Evolutionary conservation across 352 stramenopile species (phyloP).

Genomic region (Phytophthora multivora): DNA sequence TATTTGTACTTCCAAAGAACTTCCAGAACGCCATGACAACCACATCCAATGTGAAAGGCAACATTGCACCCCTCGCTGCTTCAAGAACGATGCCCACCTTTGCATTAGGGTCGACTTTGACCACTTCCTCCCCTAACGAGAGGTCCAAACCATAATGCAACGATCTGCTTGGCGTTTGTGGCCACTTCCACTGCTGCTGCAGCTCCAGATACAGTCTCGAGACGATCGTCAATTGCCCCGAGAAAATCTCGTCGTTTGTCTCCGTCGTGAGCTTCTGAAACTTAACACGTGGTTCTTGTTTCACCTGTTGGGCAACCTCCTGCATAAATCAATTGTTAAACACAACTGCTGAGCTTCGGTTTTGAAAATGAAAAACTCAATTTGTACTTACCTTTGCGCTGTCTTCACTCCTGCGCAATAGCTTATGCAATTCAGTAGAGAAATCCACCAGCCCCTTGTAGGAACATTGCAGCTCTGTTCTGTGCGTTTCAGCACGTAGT

Average conservation of each 20-base stretch:
- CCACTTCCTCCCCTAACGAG: background rate
- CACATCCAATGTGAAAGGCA: constrained; percentile 11
- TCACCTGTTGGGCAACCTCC: background rate
- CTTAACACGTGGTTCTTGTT: background rate
- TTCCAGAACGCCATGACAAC: constrained; percentile 8
- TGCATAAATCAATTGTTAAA: background rate
- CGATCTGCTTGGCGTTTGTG: background rate
- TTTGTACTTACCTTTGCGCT: background rate
- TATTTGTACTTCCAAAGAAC: background rate
- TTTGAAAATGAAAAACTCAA: too few species aligned
- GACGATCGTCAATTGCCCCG: constrained; percentile 1
- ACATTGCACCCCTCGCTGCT: background rate
- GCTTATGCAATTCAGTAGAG: background rate
- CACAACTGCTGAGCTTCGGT: too few species aligned
- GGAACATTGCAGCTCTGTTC: constrained; percentile 14
- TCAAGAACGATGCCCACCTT: constrained; percentile 10
- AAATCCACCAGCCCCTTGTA: background rate
- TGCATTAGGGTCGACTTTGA: background rate
- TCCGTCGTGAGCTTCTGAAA: background rate
- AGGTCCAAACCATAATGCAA: constrained; percentile 4
- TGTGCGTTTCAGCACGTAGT: constrained; percentile 19
- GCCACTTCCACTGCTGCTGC: background rate
- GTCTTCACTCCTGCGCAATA: background rate
- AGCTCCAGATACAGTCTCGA: constrained; percentile 6
- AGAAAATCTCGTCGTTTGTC: constrained; percentile 6